Conservation (phyloP, 352 stramenopile genomes). For the Nannochloropsis limnetica region DNA sequence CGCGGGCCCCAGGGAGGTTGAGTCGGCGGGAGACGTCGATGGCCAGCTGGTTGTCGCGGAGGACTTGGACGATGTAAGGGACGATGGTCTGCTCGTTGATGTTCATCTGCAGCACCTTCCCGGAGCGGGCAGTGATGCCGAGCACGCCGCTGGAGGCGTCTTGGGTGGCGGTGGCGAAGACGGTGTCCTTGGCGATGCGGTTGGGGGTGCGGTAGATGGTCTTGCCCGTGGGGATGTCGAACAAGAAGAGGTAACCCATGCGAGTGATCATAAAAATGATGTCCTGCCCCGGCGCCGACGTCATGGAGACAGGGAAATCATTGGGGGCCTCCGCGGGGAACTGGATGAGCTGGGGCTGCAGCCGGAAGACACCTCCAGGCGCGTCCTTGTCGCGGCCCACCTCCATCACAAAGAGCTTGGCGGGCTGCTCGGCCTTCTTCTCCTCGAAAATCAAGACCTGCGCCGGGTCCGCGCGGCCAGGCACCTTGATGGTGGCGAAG, state of each 20-base stretch:
- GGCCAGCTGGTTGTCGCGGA: slow-evolving; percentile 89
- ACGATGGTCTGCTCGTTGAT: slow-evolving; percentile 96
- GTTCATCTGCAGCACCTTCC: slow-evolving; percentile 88
- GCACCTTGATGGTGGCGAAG: slow-evolving; percentile 89
- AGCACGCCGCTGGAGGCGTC: slow-evolving; percentile 88
- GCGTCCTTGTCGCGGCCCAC: slow-evolving; percentile 89
- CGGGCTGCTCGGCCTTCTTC: slow-evolving; percentile 67
- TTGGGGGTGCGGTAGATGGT: slow-evolving; percentile 82
- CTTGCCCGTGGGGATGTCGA: slow-evolving; percentile 96
- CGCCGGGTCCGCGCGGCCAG: slow-evolving; percentile 76
- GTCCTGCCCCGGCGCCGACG: slow-evolving; percentile 69
- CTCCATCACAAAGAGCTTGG: slow-evolving; percentile 94
- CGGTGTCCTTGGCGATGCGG: slow-evolving; percentile 10
- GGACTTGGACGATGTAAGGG: slow-evolving; percentile 94
- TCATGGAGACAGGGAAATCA: slow-evolving; percentile 97
- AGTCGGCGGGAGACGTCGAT: slow-evolving; percentile 87
- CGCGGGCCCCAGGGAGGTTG: slow-evolving; percentile 90
- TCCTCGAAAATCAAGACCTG: slow-evolving; percentile 80
- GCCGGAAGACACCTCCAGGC: slow-evolving; percentile 83
- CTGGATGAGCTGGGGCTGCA: slow-evolving; percentile 82
- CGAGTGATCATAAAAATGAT: slow-evolving; percentile 98
- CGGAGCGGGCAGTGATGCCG: slow-evolving; percentile 84
- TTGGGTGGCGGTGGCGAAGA: slow-evolving; percentile 65
- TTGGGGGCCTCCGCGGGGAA: slow-evolving; percentile 85
- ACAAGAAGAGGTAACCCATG: slow-evolving; percentile 99